phyloP scores from a whole-genome alignment of 176 grass and related monocot genomes.

The Eragrostis curvula region DNA sequence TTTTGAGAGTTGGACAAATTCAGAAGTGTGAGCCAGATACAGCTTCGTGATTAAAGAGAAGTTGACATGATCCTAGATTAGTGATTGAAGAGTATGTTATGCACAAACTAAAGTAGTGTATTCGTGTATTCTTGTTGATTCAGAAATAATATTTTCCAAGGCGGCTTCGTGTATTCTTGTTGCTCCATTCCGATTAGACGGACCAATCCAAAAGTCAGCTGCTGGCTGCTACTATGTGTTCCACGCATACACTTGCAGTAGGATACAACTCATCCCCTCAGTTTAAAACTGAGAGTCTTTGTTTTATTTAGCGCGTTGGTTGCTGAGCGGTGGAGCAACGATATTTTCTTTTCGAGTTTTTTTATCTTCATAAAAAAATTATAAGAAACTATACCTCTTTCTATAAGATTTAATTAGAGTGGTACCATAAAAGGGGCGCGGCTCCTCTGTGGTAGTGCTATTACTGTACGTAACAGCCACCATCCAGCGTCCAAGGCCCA shows the following conservation, averaged over 20 bases:
- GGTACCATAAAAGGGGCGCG: too few species aligned
- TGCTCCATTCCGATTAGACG: background rate
- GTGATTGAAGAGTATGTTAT: background rate
- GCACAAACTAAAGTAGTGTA: background rate
- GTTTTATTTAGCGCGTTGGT: too few species aligned
- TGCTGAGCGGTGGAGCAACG: too few species aligned
- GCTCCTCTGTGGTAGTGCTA: too few species aligned
- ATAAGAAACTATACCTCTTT: too few species aligned
- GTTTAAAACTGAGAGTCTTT: background rate
- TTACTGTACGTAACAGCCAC: too few species aligned
- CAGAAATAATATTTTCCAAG: background rate
- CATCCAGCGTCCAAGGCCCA: too few species aligned
- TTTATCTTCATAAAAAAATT: too few species aligned
- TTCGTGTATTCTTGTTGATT: background rate
- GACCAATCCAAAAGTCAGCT: background rate
- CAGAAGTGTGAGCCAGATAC: background rate
- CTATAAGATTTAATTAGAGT: too few species aligned
- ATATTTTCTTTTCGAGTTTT: too few species aligned
- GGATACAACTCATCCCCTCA: background rate
- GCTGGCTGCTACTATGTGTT: too few species aligned
- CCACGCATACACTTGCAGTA: background rate
- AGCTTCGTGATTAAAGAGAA: background rate
- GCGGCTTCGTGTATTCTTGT: background rate
- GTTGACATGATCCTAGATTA: background rate
- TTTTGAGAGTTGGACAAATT: background rate